Evolutionary conservation across 2,329 filamentous ascomycete genomes (phyloP).

Genomic region (Coccinonectria pachysandricola): DNA sequence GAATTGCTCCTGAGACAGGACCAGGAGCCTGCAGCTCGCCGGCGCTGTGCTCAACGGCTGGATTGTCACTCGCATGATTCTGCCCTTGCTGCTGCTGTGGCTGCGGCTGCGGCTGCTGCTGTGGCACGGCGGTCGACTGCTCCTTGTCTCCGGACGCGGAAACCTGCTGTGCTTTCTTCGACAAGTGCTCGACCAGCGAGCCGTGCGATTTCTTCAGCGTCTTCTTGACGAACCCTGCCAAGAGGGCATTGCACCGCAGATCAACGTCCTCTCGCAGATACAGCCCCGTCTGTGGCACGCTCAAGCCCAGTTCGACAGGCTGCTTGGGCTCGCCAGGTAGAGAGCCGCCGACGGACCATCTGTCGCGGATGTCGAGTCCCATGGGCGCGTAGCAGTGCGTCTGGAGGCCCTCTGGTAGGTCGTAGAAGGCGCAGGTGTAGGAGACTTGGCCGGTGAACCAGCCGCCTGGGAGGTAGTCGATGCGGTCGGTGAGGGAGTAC

Average conservation of each 20-base stretch:
- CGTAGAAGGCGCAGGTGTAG: conserved; percentile 73
- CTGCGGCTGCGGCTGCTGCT: conserved; percentile 1
- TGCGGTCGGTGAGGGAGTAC: conserved; percentile 71
- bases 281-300: conserved; percentile 56
- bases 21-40: conserved; percentile 1
- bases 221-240: conserved; percentile 69
- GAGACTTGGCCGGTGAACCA: conserved; percentile 55
- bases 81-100: conserved; percentile 3
- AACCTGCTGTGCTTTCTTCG: conserved; percentile 20
- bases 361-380: conserved; percentile 67
- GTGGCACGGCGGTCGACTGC: conserved; percentile 2
- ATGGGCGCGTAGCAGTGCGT: conserved; percentile 79
- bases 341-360: conserved; percentile 66
- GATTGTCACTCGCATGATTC: too few species aligned
- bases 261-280: conserved; percentile 82
- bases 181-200: conserved; percentile 56
- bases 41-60: too few species aligned
- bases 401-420: conserved; percentile 61
- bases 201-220: conserved; percentile 69
- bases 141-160: too few species aligned
- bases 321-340: conserved; percentile 59
- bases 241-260: conserved; percentile 65
- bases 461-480: conserved; percentile 62
- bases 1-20: too few species aligned
- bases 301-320: conserved; percentile 54